phyloP scores from a whole-genome alignment of 1,139 yeast genomes.

The Ogataea hybrid region DNA sequence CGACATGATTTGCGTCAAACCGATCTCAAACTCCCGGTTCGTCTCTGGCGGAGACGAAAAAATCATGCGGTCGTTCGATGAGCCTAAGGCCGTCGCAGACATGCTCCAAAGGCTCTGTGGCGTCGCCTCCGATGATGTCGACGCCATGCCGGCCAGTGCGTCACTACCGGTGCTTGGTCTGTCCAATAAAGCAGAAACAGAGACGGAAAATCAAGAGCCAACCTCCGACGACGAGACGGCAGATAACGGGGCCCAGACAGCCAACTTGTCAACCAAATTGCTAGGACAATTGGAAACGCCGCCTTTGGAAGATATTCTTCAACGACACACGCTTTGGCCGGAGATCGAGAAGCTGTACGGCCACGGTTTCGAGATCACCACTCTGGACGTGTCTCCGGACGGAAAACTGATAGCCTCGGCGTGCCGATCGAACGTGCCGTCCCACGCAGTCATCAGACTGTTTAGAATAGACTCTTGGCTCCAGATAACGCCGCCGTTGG shows the following conservation, averaged over 20 bases:
- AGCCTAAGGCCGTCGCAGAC: constrained; percentile 76
- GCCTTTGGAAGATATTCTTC: constrained; percentile 87
- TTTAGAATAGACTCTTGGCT: constrained; percentile 67
- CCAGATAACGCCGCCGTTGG: constrained; percentile 45
- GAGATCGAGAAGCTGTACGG: constrained; percentile 94
- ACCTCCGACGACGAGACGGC: constrained; percentile 43
- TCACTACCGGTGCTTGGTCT: constrained; percentile 91
- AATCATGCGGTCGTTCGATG: constrained; percentile 82
- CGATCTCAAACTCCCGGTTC: constrained; percentile 59
- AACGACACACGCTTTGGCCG: constrained; percentile 91
- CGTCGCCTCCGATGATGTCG: constrained; percentile 32
- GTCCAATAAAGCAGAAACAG: constrained; percentile 80
- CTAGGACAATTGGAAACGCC: constrained; percentile 51
- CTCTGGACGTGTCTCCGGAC: constrained; percentile 70
- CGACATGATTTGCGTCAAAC: constrained; percentile 85
- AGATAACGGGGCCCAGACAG: constrained; percentile 34
- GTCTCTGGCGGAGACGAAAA: constrained; percentile 98
- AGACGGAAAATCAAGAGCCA: constrained; percentile 44
- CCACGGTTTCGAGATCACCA: constrained; percentile 91
- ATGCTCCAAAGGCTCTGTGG: constrained; percentile 57
- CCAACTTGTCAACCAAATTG: constrained; percentile 43
- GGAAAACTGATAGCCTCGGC: constrained; percentile 77
- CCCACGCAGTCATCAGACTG: constrained; percentile 82
- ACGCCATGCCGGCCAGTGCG: constrained; percentile 71
- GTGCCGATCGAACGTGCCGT: constrained; percentile 81